These are phyloP conservation scores for Scalesia atractyloides DNA, from an alignment of 129 eudicot genomes.

Conservation along the genomic window DNA sequence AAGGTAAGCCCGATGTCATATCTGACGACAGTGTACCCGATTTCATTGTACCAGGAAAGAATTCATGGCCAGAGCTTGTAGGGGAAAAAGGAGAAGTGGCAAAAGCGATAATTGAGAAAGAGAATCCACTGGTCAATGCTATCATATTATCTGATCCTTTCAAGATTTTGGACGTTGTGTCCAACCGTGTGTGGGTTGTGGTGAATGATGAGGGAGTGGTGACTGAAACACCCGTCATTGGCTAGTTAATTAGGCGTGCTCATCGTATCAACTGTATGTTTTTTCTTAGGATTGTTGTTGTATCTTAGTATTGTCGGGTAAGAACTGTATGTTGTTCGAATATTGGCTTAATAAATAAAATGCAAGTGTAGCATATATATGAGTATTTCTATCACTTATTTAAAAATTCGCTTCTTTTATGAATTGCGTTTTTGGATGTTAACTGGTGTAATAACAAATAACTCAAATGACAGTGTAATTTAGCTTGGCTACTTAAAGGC, in stretches of 20 bases:
- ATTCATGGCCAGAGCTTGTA: constrained; percentile 61
- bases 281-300: too few species aligned
- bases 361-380: too few species aligned
- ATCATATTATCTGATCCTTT: constrained; percentile 44
- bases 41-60: constrained; percentile 30
- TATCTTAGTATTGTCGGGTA: too few species aligned
- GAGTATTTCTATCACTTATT: too few species aligned
- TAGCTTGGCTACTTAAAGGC: too few species aligned
- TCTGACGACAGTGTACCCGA: constrained; percentile 16
- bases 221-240: constrained; percentile 31
- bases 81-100: constrained; percentile 39
- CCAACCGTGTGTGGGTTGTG: constrained; percentile 63
- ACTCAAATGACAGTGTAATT: too few species aligned
- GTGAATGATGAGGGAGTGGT: constrained; percentile 19
- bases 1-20: constrained; percentile 28
- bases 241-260: background rate
- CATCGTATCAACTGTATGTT: too few species aligned
- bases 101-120: constrained; percentile 39
- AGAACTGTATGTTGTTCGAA: too few species aligned
- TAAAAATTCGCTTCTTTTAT: too few species aligned
- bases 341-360: too few species aligned
- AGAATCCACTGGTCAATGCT: constrained; percentile 46
- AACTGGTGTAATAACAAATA: too few species aligned
- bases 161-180: constrained; percentile 19
- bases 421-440: too few species aligned